Base-by-base conservation (phyloP, 2,329 filamentous ascomycete species). In the Coleophoma cylindrospora region DNA sequence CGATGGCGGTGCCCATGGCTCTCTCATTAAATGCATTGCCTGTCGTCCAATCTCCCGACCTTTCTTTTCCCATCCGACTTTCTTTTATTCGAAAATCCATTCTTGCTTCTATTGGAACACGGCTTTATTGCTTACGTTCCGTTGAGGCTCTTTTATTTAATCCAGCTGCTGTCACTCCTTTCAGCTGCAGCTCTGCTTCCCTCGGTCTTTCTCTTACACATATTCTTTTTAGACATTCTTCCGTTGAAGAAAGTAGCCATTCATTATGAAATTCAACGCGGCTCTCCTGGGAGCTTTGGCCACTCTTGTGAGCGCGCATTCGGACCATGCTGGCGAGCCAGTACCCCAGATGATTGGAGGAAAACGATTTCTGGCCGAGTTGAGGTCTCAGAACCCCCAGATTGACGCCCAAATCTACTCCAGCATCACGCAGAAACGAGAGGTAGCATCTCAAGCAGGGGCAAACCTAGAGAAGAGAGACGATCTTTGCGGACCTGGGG, bases 271-370 rank as follows among this genome's bases (percentile, higher is more conserved):
- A 50, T 37, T 57, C 44, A 47, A 45, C 22, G 32, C 47, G 10
- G 14, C 54, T 13, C 17, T 59, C 14, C 21, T 57, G 27, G 49
- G 51, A 17, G 51, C 49, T 13, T 43, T 62, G 40, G 52, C 49
- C 14, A 47, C 52, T n/a, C 33, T 54, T 45, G 49, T 53, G 12
- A 51, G 34, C 36, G 58, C 60, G 15, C 60, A 62, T 53, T 53
- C 47, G 4, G 52, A 51, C 38, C 41, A 44, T 49, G 32, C 50
- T 43, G 54, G 53, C 34, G 38, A 22, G 12, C 45, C 50, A 44
- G 48, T 56, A 21, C 60, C 60, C 43, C 53, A 58, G 27, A 37
- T 61, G 4, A 37, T 62, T 21, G 61, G 61, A 21, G 59, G 49
- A 27, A 57, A 60, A 40, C 54, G 55, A 34, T 61, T 63, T 40